phyloP scores from a whole-genome alignment of 2,329 filamentous ascomycete genomes.

The Cytospora piceicola region DNA sequence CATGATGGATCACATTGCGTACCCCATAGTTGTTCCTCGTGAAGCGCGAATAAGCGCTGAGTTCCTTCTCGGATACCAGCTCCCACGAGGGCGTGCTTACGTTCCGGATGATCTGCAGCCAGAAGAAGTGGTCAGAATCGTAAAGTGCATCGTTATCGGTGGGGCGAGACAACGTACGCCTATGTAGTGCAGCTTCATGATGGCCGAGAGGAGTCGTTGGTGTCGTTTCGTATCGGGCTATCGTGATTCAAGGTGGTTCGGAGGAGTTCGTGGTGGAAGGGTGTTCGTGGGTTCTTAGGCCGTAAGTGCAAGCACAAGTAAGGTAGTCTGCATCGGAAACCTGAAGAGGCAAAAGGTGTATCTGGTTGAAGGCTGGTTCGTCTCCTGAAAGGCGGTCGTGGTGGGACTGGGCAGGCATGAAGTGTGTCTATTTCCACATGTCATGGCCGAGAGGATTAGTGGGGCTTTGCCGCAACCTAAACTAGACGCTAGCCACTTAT shows the following conservation, averaged over 20 bases:
- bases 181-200: slow-evolving; percentile 84
- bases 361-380: slow-evolving; percentile 2
- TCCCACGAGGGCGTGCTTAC: slow-evolving; percentile 75
- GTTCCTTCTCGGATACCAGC: slow-evolving; percentile 75
- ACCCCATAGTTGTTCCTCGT: slow-evolving; percentile 66
- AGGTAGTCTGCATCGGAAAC: background rate
- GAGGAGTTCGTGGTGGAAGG: background rate
- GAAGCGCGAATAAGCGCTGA: slow-evolving; percentile 80
- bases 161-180: slow-evolving; percentile 61
- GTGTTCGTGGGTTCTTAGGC: background rate
- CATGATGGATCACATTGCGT: slow-evolving; percentile 8
- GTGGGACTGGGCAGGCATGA: background rate
- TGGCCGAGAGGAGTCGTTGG: slow-evolving; percentile 42
- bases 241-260: background rate
- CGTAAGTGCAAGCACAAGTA: too few relatives aligned
- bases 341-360: background rate
- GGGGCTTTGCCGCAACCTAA: slow-evolving; percentile 3
- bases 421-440: slow-evolving; percentile 6
- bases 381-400: slow-evolving; percentile 12
- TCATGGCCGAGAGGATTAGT: background rate
- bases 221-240: slow-evolving; percentile 12
- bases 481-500: background rate
- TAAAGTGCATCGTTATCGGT: slow-evolving; percentile 18
- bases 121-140: slow-evolving; percentile 26
- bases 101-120: slow-evolving; percentile 79